Evolutionary conservation across 148 eudicot genomes (phyloP).

Genomic region (Nyssa sinensis): DNA sequence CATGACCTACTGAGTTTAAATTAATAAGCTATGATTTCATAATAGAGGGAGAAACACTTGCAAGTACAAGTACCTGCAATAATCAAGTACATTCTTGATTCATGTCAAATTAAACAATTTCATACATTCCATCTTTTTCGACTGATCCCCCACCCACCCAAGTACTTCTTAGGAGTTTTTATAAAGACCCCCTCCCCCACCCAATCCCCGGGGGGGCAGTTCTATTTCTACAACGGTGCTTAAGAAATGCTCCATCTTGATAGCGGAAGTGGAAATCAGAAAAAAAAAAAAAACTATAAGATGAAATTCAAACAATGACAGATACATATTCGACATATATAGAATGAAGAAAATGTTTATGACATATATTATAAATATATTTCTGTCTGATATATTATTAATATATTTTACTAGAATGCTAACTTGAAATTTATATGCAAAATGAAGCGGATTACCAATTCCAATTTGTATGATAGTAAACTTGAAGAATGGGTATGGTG

Average conservation of each 20-base stretch:
- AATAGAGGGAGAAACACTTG: neutral
- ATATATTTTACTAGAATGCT: neutral
- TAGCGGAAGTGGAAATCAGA: conserved; percentile 1
- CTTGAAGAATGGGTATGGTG: conserved; percentile 93
- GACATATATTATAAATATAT: neutral
- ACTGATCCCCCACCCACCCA: too few relatives aligned
- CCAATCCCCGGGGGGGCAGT: too few relatives aligned
- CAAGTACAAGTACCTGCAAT: neutral
- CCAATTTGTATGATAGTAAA: conserved; percentile 91
- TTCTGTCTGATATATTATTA: neutral
- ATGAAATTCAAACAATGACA: neutral
- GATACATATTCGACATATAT: neutral
- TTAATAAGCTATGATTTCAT: neutral
- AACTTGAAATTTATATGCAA: neutral
- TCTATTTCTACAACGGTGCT: too few relatives aligned
- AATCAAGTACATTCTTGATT: neutral
- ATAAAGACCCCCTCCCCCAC: too few relatives aligned
- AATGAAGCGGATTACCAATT: conserved; percentile 53
- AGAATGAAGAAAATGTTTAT: neutral
- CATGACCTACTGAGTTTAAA: neutral
- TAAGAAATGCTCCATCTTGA: too few relatives aligned
- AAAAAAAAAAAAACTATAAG: neutral
- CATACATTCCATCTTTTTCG: too few relatives aligned
- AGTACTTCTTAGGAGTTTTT: too few relatives aligned
- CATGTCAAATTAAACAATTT: neutral